Evolutionary conservation across 768 basidiomycete genomes (phyloP), one percentile per base, ranked within the genome.

Genomic region (Rhodotorula paludigena): DNA sequence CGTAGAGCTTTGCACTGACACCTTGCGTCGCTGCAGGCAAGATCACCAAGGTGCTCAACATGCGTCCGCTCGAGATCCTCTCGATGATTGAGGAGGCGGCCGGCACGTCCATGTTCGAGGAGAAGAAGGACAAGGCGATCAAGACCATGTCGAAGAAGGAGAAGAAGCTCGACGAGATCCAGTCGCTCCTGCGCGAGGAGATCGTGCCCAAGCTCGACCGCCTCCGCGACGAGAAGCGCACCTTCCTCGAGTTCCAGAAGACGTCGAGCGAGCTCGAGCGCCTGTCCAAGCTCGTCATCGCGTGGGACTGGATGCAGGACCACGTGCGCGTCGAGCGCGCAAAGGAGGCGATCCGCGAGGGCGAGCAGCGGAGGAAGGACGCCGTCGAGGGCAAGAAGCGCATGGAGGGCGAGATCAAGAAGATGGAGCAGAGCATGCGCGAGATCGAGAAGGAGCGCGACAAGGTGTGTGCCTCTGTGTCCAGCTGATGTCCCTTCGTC

Each of bases 1-100:
- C n/a, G n/a, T n/a, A n/a, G n/a, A n/a, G n/a, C n/a, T n/a, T n/a
- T n/a, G n/a, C n/a, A n/a, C n/a, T n/a, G n/a, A n/a, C 28, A 48
- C 28, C 20, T 20, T n/a, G 15, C 25, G 0, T 14, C 15, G 45
- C 5, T 39, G 35, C 57, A 73, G 71, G 73, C 36, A 90, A 93
- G 57, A 99, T 99, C 77, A 99, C 96, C 18, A 99, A 98, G 81
- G 93, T 89, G 39, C 85, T 99, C 56, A 98, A 97, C 79, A 98
- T 99, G 96, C 88, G 90, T 33, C 93, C 96, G 0, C 88, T 89
- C 81, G 96, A 99, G 78, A 94, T 98, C 67, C 84, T 99, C 20
- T 91, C 92, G 2, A 94, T 99, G 89, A 90, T 98, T 5, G 96
- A 98, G 78, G 96, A 99, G 78, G 96, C 96, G 0, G 91, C 93